Percentiles rank a stretch among this genome's conserved stretches.
phyloP scores from a whole-genome alignment of 31 red algal species.

The Asparagopsis taxiformis region DNA sequence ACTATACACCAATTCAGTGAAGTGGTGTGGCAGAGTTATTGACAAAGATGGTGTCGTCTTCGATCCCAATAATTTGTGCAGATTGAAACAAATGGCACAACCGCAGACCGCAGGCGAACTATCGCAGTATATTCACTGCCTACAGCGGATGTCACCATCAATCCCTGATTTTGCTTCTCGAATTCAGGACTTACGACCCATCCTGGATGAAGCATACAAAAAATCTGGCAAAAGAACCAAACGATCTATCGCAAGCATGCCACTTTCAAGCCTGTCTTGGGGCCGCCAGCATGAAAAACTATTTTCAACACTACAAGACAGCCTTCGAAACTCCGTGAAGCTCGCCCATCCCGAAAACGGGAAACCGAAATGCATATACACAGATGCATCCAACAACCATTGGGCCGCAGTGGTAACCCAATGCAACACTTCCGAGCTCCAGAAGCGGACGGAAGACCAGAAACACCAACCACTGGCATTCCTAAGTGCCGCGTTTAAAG shows the following conservation, averaged over 20 bases:
- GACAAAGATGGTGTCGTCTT: neutral
- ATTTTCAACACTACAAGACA: neutral
- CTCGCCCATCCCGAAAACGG: neutral
- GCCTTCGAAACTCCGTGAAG: neutral
- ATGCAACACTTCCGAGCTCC: neutral
- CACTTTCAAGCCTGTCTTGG: neutral
- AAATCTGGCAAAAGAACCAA: neutral
- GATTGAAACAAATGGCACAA: neutral
- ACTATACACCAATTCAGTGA: neutral
- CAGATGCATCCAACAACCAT: neutral
- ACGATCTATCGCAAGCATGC: neutral
- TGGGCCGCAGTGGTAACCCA: neutral
- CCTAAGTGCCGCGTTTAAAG: neutral
- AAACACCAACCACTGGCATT: neutral
- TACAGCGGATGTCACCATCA: neutral
- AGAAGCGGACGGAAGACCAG: neutral
- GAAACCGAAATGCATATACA: neutral
- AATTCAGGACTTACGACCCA: neutral
- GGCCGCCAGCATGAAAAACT: neutral
- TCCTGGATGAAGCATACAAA: neutral
- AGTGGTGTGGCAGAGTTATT: neutral
- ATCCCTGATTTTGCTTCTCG: constrained; percentile 12
- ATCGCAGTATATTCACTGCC: constrained; percentile 18
- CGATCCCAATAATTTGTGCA: neutral
- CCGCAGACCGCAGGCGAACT: constrained; percentile 11